phyloP scores from a whole-genome alignment of 106 monocot species.

The Hemerocallis citrina region DNA sequence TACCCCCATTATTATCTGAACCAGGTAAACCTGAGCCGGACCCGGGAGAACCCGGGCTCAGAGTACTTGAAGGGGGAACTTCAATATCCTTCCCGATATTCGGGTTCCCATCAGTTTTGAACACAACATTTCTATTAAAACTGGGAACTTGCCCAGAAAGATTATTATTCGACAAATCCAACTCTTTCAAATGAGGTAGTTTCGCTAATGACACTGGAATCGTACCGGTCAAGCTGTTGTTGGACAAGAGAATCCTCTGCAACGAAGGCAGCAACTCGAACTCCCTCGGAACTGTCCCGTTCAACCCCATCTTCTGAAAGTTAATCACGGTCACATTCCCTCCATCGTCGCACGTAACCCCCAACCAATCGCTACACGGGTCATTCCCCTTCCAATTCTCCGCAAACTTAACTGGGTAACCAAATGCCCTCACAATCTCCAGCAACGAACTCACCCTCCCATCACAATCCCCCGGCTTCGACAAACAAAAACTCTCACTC shows the following conservation, averaged over 20 bases:
- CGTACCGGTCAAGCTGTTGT: slow-evolving; percentile 46
- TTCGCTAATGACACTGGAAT: slow-evolving; percentile 27
- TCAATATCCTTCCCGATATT: slow-evolving; percentile 20
- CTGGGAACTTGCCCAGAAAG: slow-evolving; percentile 35
- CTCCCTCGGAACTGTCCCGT: slow-evolving; percentile 40
- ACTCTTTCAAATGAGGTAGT: slow-evolving; percentile 24
- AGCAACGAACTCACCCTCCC: slow-evolving; percentile 35
- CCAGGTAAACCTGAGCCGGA: background rate
- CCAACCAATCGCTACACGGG: slow-evolving; percentile 52
- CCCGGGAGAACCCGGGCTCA: background rate
- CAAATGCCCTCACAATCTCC: slow-evolving; percentile 23
- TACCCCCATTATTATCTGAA: background rate
- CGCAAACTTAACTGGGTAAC: slow-evolving; percentile 40
- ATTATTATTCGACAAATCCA: slow-evolving; percentile 51
- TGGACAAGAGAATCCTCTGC: slow-evolving; percentile 37
- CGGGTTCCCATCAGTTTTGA: slow-evolving; percentile 47
- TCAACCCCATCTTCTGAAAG: slow-evolving; percentile 46
- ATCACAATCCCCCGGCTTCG: slow-evolving; percentile 38
- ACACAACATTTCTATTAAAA: slow-evolving; percentile 22
- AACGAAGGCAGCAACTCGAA: slow-evolving; percentile 28
- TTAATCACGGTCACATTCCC: slow-evolving; percentile 49
- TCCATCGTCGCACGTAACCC: slow-evolving; percentile 32
- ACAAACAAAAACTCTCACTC: slow-evolving; percentile 45
- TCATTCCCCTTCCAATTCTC: slow-evolving; percentile 57
- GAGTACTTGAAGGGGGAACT: background rate